Evolutionary conservation across 192 early-diverging fungal species (phyloP), one percentile per base, ranked within the genome.

Genomic region (Funneliformis mosseae): DNA sequence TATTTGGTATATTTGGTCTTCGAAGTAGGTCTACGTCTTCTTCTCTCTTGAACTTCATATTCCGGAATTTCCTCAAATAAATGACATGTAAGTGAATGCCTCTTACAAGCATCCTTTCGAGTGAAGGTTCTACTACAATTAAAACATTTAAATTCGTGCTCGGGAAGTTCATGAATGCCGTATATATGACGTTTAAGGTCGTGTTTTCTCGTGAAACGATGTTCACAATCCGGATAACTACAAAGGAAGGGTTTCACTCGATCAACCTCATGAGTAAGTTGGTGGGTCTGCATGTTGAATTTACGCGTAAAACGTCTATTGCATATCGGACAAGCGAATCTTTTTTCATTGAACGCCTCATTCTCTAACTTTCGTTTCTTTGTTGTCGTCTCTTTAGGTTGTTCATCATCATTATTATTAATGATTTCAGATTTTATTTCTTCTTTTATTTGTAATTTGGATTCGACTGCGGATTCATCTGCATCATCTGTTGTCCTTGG

Each of bases 141-240:
- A 45, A 38, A 33, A 77, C 76, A 77, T 64, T 25, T 12, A 43
- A 50, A 50, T 45, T 64, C 60, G n/a, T 77, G 62, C 46, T 77
- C 71, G 18, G 50, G 68, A 23, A 14, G 18, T 41, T 77, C 39
- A 38, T 77, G 76, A 77, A 77, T 64, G 4, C 76, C 76, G n/a
- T 64, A 64, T 39, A 86, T 80, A 68, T 86, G 85, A 41, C 85
- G 78, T 28, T 83, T 64, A 11, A 86, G 76, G 55, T 86, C 85
- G 59, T 86, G 85, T 80, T 86, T 86, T 79, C 85, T 81, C 78
- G 83, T 86, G 46, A 86, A 86, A 75, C 82, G 77, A 8, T 81
- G 55, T 33, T 81, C 83, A 38, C 85, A 86, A 4, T 80, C 80
- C 0, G 78, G 75, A n/a, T 82, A 77, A 38, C 66, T n/a, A 55